Evolutionary conservation across 139 green algal genomes (phyloP), one percentile per base, ranked within the genome.

Genomic region (Chlorella ohadii): DNA sequence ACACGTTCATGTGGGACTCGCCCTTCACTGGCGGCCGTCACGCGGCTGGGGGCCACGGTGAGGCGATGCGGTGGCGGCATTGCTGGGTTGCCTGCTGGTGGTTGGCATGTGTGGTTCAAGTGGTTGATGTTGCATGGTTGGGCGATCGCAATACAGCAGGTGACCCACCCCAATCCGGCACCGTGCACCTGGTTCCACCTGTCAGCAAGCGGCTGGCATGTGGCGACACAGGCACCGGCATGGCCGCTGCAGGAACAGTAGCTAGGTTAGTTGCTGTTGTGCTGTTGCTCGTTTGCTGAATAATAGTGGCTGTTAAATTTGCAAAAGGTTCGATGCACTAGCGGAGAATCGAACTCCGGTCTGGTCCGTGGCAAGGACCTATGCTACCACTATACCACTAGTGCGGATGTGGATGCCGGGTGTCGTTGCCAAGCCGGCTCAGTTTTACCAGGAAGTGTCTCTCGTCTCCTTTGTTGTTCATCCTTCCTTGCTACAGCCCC

Each of bases 1-100:
- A 99, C 92, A 99, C 97, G 0, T 85, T 92, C 65, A 99, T 99
- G 97, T 99, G 96, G 96, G 85, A 94, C 11, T 93, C 82, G 78
- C 93, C 93, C 22, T 94, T 92, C 65, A 99, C 97, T 99, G 31
- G 59, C 36, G 5, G 78, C 64, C 12, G 82, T 97, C 16, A 16
- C 36, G 15, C 39, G 84, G 51, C 84, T 98, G n/a, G 95, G 94
- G 7, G 88, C 76, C 12, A 44, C 41, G 59, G 76, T 82, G 74
- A 51, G 75, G 16, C 55, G 34, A 6, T 36, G 63, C 12, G n/a
- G 59, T 20, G 9, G 28, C 13, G 19, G 23, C 59, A 66, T 66
- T 20, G 22, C 31, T 20, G 27, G 59, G 23, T n/a, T n/a, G 27
- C 23, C 22, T 66, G 16, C 16, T 31, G 59, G 27, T 16, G 44